Base-by-base conservation (phyloP, 2,329 filamentous ascomycete genomes). In the Trichocomaceae sp. region DNA sequence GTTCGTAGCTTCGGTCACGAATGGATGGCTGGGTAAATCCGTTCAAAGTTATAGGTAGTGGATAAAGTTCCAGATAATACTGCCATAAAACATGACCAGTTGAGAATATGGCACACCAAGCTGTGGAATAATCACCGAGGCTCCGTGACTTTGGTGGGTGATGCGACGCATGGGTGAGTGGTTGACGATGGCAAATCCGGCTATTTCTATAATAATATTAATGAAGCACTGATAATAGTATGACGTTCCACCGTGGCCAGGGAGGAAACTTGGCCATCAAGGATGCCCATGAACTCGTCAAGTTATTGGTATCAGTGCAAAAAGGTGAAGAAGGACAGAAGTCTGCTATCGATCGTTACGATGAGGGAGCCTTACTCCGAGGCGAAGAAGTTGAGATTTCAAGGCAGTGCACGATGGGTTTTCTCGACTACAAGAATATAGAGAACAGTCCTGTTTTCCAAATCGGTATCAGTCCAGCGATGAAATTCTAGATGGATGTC, bases 311-410 rank as follows among this genome's bases (percentile, higher is more conserved):
- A 8, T 35, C 41, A 1, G 41, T 47, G 15, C 19, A 50, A 8
- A 45, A 12, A 20, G 52, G 31, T 7, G 47, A 46, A 29, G 45
- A 9, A 10, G 20, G 5, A 10, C 19, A 22, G n/a, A 19, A 50
- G 10, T 26, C 12, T 9, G 52, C 52, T 6, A 49, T 55, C 7
- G 53, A 50, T 19, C 10, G 26, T 26, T 55, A 55, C 23, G 53
- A 55, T 13, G 50, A 50, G 22, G 53, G 47, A 2, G 53, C 53
- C 9, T 41, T 55, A 12, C 20, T 50, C 6, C 22, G 53, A 6
- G 46, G 47, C 15, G 53, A 47, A 37, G 53, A 55, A 47, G 53
- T 55, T n/a, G 47, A 55, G 7, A 55, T 50, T 23, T 55, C 53
- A 10, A 35, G 41, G 39, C 29, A 50, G 12, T 49, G 39, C 33